These are phyloP conservation scores for Astrocystis sublimbata DNA, from an alignment of 495 filamentous ascomycete species.

Conservation along the genomic window DNA sequence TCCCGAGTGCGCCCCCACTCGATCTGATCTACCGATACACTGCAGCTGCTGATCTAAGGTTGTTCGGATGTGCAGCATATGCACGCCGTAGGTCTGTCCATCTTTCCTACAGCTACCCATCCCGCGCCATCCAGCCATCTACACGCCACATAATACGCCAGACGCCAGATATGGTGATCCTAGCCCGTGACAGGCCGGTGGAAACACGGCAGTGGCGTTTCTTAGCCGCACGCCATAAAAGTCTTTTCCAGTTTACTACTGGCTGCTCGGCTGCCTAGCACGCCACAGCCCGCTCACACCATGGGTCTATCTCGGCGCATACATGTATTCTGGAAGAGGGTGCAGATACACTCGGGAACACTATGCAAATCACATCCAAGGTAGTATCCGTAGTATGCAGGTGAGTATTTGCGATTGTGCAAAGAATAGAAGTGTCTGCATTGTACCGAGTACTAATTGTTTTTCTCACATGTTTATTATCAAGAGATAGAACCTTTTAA, in stretches of 20 bases:
- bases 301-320: not conserved
- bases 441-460: too few relatives aligned
- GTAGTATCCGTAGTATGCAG: too few relatives aligned
- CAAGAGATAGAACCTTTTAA: too few relatives aligned
- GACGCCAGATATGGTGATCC: slow-evolving; percentile 7
- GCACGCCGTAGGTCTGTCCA: not conserved
- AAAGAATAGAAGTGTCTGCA: not conserved
- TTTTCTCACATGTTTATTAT: too few relatives aligned
- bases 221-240: slow-evolving; percentile 1
- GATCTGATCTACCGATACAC: slow-evolving; percentile 8
- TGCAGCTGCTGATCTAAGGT: slow-evolving; percentile 9
- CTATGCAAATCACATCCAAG: too few relatives aligned
- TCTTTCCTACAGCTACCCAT: not conserved
- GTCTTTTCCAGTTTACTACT: not conserved
- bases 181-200: too few relatives aligned
- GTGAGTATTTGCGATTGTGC: not conserved
- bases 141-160: too few relatives aligned
- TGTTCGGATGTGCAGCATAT: not conserved
- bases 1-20: too few relatives aligned
- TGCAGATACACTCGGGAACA: not conserved
- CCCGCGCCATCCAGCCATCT: too few relatives aligned
- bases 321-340: not conserved
- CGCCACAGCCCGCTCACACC: not conserved
- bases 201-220: slow-evolving; percentile 13
- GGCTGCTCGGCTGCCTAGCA: too few relatives aligned